Evolutionary conservation across 2,329 filamentous ascomycete genomes (phyloP), one percentile per base, ranked within the genome.

Genomic region (Tetracladium maxilliforme): DNA sequence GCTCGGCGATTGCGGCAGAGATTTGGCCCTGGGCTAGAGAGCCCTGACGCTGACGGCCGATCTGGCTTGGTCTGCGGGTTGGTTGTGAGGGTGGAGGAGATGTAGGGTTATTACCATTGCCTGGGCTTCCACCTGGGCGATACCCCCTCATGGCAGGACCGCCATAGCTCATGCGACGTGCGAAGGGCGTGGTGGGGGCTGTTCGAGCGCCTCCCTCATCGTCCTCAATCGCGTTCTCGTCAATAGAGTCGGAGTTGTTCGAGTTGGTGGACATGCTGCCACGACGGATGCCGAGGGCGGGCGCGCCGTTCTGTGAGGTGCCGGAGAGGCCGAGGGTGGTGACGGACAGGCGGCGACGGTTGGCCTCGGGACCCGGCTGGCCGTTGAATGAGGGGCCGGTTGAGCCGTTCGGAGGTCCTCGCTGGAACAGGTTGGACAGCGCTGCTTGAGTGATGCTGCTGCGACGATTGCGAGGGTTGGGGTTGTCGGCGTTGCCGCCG

Each of bases 91-190:
- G 45, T 48, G 48, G 49, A 45, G 49, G 45, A 34, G 45, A 37
- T 40, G 49, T 31, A 40, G 47, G 57, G 61, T 64, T 70, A 71
- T 69, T 71, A 55, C 68, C 69, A 44, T 53, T 49, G 43, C 66
- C 70, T 45, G 71, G 61, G 45, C 71, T 76, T 42, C 58, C 59
- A n/a, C n/a, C n/a, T 41, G 61, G 61, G 18, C 54, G 53, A 27
- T 58, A 54, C 33, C 57, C 56, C 39, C 72, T 66, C 49, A 84
- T 61, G 36, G 80, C 80, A 48, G 83, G 71, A 32, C 78, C 77
- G 32, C 87, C 86, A 43, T 93, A 92, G 53, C 86, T 94, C 59
- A 93, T 74, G 30, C 86, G 78, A 38, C 86, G 76, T 31, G 69
- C 69, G 45, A 86, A 87, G 17, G 84, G 81, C 9, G 78, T 80